Percentiles rank a stretch among this genome's conserved stretches.
These are phyloP conservation scores for Neospermospora avenae DNA, from an alignment of 2,329 filamentous ascomycete species.

Conservation along the genomic window DNA sequence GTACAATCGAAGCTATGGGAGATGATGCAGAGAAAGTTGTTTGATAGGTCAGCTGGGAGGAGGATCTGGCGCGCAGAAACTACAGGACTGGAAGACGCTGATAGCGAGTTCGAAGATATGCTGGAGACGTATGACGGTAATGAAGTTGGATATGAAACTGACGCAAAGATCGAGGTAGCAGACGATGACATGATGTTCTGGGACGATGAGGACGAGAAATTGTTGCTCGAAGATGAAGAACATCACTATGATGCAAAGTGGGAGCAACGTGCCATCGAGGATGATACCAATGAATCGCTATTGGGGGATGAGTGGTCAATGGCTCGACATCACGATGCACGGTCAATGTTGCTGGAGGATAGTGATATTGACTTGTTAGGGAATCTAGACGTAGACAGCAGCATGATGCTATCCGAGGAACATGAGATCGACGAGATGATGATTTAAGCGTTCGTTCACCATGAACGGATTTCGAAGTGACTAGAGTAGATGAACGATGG, in stretches of 20 bases:
- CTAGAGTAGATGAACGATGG: neutral
- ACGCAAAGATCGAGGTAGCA: neutral
- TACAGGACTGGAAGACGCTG: neutral
- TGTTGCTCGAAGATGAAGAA: neutral
- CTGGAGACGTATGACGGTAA: neutral
- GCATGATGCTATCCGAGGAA: neutral
- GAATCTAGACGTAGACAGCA: neutral
- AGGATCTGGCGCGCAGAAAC: slow-evolving; percentile 3
- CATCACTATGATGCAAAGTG: neutral
- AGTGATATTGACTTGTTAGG: neutral
- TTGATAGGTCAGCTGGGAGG: slow-evolving; percentile 15
- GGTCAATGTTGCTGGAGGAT: neutral
- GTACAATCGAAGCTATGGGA: slow-evolving; percentile 25
- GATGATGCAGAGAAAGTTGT: slow-evolving; percentile 29
- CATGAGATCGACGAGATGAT: neutral
- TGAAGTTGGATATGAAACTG: neutral
- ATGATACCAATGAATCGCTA: neutral
- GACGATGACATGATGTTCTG: neutral
- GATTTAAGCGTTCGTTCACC: neutral
- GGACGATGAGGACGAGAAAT: neutral
- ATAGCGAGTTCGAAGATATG: neutral
- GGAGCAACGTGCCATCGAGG: neutral
- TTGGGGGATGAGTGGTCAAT: neutral
- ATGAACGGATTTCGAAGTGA: neutral
- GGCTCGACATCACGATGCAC: neutral